A percentile compares a stretch with the other conserved stretches of the same genome.
These are phyloP conservation scores for Rheum nobile DNA, from an alignment of 148 eudicot species.

Conservation along the genomic window DNA sequence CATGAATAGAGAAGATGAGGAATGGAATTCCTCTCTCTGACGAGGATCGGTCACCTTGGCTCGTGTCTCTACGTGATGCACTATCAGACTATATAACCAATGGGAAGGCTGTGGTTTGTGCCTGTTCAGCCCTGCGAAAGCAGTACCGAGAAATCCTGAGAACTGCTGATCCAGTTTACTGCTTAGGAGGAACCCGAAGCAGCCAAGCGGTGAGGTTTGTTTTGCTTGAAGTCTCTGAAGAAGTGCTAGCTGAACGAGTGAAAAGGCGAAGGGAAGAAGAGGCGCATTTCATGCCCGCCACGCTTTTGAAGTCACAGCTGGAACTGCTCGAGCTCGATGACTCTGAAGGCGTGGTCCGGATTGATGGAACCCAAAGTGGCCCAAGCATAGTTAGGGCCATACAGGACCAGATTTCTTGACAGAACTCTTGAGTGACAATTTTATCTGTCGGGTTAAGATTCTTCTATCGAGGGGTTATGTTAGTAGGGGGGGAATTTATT, in stretches of 20 bases:
- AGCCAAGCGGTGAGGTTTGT: slow-evolving; percentile 44
- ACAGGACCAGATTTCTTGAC: slow-evolving; percentile 2
- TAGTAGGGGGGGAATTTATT: too few relatives aligned
- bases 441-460: background rate
- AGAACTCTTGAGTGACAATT: background rate
- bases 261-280: slow-evolving; percentile 51
- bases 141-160: slow-evolving; percentile 64
- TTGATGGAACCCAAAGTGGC: slow-evolving; percentile 65
- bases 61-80: slow-evolving; percentile 38
- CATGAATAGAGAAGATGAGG: slow-evolving; percentile 69
- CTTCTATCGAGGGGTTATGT: background rate
- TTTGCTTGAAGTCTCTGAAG: slow-evolving; percentile 45
- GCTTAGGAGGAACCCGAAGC: slow-evolving; percentile 14
- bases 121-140: slow-evolving; percentile 78
- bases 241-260: slow-evolving; percentile 53
- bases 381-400: slow-evolving; percentile 27
- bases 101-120: slow-evolving; percentile 47
- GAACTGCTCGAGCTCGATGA: slow-evolving; percentile 68
- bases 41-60: slow-evolving; percentile 88
- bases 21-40: slow-evolving; percentile 80
- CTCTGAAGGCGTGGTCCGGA: slow-evolving; percentile 53
- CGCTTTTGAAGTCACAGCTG: slow-evolving; percentile 70
- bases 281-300: slow-evolving; percentile 79
- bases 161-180: slow-evolving; percentile 40
- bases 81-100: slow-evolving; percentile 23